Evolutionary conservation across 768 basidiomycete genomes (phyloP), one percentile per base, ranked within the genome.

Genomic region (Lactifluus volemus): DNA sequence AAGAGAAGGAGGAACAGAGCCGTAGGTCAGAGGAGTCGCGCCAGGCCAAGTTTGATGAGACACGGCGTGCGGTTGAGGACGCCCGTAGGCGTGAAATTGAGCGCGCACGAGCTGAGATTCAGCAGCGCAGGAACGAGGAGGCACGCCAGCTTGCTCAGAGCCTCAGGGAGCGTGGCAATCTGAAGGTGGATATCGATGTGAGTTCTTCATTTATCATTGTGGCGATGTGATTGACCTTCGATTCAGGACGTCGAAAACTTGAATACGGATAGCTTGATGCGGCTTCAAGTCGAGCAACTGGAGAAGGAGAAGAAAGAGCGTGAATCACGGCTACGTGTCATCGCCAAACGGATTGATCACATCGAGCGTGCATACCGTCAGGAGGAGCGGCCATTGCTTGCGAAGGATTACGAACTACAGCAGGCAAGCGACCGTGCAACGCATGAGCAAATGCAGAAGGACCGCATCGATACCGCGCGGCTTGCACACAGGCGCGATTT

Each of bases 281-380:
- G 81, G 34, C 83, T 97, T 66, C 94, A 97, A 72, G 93, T 97
- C 41, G 86, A 92, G 66, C 93, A 98, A 70, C 80, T 98, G 49
- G 97, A 97, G 76, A 97, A 96, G 76, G 95, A 98, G 76, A 96
- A 94, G 80, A 87, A 84, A 68, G 89, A 93, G 66, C 77, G 91
- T 65, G 81, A 79, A 59, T 89, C 93, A 68, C 82, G 88, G 21
- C 79, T 96, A 51, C 86, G 92, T 25, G 83, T 95, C 65, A 80
- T 86, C 48, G 71, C 85, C 41, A 98, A 98, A 75, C 88, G 94
- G 29, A 82, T 98, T 67, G 97, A 98, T 70, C 96, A 99, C 75
- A 72, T 89, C 71, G 96, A 98, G 74, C 92, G 94, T 56, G 94
- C 95, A 0, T 90, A 87, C 75, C 88, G 96, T 67, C 92, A 93